A percentile compares a stretch with the other conserved stretches of the same genome.
Evolutionary conservation across 1,284 basidiomycete genomes (phyloP).

Genomic region (Lentinus polychrous): DNA sequence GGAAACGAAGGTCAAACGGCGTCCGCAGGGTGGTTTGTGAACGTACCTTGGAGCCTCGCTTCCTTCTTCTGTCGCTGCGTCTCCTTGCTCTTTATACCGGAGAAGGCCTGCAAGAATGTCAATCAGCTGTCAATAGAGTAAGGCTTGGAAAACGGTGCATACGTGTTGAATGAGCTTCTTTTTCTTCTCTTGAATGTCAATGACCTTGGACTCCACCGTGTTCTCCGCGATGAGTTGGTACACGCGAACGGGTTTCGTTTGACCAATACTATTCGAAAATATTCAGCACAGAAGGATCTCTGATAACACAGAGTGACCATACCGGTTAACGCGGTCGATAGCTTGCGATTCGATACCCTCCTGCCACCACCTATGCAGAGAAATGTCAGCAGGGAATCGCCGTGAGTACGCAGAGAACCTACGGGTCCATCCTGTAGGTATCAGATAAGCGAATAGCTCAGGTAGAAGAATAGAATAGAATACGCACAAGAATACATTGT

Average conservation of each 20-base stretch:
- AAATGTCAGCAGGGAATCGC: constrained; percentile 1
- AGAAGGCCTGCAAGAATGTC: constrained; percentile 53
- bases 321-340: constrained; percentile 74
- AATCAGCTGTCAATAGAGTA: neutral
- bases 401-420: constrained; percentile 25
- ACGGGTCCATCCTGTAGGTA: constrained; percentile 74
- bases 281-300: neutral
- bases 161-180: constrained; percentile 68
- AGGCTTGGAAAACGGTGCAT: neutral
- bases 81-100: constrained; percentile 66
- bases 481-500: constrained; percentile 81
- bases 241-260: constrained; percentile 75
- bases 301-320: constrained; percentile 11
- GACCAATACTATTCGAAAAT: constrained; percentile 55
- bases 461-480: neutral
- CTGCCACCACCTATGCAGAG: constrained; percentile 24
- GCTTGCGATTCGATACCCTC: constrained; percentile 88
- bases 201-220: constrained; percentile 79
- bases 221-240: constrained; percentile 86
- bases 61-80: constrained; percentile 67
- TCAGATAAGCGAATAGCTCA: constrained; percentile 7
- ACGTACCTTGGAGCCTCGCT: constrained; percentile 64
- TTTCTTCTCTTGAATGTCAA: constrained; percentile 81
- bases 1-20: neutral
- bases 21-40: neutral